A percentile compares a stretch with the other conserved stretches of the same genome.
Evolutionary conservation across 192 early-diverging fungal genomes (phyloP).

Genomic region (Backusella westeae): DNA sequence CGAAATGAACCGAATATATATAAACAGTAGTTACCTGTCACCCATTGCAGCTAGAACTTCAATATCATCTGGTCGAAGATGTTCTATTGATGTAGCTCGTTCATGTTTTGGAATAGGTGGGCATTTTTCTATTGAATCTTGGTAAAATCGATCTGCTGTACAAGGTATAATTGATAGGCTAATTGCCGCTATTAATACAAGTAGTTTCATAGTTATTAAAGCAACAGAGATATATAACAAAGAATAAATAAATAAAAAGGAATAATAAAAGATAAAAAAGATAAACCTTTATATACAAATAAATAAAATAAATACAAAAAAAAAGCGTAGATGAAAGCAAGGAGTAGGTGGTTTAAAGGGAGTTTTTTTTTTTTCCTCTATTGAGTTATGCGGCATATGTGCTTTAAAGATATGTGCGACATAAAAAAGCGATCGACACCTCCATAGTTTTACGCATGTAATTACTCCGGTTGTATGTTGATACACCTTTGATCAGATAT

Average conservation of each 20-base stretch:
- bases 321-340: background rate
- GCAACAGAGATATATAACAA: background rate
- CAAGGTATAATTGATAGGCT: background rate
- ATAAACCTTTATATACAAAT: background rate
- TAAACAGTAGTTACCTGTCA: background rate
- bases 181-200: background rate
- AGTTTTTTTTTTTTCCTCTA: background rate
- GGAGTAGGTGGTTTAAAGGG: slow-evolving; percentile 2
- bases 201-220: background rate
- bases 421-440: background rate
- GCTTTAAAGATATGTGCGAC: background rate
- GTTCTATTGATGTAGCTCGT: background rate
- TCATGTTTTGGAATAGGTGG: background rate
- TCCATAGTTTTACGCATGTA: background rate
- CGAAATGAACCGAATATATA: background rate
- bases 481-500: background rate
- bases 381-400: background rate
- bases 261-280: background rate
- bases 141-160: background rate
- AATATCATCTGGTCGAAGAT: slow-evolving; percentile 12
- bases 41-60: slow-evolving; percentile 12
- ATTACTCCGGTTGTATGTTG: background rate
- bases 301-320: background rate
- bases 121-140: background rate
- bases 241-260: background rate